phyloP scores from a whole-genome alignment of 148 eudicot genomes.

The Fagopyrum tataricum region DNA sequence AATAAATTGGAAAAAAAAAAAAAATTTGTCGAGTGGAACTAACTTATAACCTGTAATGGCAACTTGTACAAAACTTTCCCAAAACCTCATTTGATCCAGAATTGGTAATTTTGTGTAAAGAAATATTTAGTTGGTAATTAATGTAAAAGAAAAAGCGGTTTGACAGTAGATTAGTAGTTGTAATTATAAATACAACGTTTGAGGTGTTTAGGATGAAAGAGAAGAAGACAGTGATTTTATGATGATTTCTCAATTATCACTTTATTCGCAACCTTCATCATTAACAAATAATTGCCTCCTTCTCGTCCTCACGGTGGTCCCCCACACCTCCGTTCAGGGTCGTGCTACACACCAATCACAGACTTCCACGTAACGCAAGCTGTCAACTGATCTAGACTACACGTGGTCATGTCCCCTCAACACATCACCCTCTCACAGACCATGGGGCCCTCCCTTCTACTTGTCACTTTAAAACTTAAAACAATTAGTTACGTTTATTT shows the following conservation, averaged over 20 bases:
- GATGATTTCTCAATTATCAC: conserved; percentile 1
- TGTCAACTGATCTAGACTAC: conserved; percentile 12
- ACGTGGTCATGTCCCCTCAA: conserved; percentile 22
- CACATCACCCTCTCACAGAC: background rate
- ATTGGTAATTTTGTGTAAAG: no score
- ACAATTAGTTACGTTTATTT: background rate
- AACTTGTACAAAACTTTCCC: no score
- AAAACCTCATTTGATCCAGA: no score
- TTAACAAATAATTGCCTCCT: conserved; percentile 1
- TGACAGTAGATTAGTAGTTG: background rate
- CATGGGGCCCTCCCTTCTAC: background rate
- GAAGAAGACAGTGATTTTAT: background rate
- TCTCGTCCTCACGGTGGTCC: background rate
- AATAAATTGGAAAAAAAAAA: no score
- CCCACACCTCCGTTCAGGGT: background rate
- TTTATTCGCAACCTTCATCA: background rate
- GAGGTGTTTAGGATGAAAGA: background rate
- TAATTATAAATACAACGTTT: no score
- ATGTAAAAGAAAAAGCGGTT: background rate
- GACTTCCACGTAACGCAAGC: conserved; percentile 17
- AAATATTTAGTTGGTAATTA: no score
- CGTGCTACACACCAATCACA: conserved; percentile 9
- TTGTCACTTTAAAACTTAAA: background rate
- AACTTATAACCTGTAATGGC: no score
- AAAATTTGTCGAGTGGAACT: no score